Evolutionary conservation across 2,329 filamentous ascomycete genomes (phyloP), one percentile per base, ranked within the genome.

Genomic region (Trichoderma atroviride): DNA sequence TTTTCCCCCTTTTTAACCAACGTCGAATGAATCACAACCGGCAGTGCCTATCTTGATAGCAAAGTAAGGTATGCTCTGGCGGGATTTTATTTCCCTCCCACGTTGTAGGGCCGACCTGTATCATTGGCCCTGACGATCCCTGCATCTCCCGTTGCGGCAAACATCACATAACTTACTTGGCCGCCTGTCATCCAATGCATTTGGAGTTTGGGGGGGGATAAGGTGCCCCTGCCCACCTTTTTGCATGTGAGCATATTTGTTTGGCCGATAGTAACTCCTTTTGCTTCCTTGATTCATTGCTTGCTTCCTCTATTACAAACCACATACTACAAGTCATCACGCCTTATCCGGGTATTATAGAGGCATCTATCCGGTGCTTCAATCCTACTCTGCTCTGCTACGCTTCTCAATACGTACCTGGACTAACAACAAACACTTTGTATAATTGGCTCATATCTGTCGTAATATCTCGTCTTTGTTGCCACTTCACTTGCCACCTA

Each of bases 71-170:
- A 55, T 37, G 53, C 33, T 47, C 37, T 43, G 52, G 2, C 62
- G 50, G 52, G 31, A 57, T 58, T 58, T 33, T 22, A 14, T 35
- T 7, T 24, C 19, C 33, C 40, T 37, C 69, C 63, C 69, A 70
- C 69, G 69, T 70, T 70, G 29, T 35, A 14, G 10, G 52, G 52
- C 58, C 69, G 33, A 59, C 69, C 35, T 57, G 40, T 57, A 52
- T 53, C 64, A 70, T 70, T 70, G 69, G 69, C 64, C 69, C 63
- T 70, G 52, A 29, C 64, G 63, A 68, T 68, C 69, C 63, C 69
- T 59, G 57, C 31, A 47, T 59, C 60, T 33, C 40, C 61, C 61
- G 35, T 67, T 52, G 64, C 24, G 64, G 64, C 55, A 59, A 67
- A 35, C 35, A 57, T 43, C 6, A 52, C 35, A 57, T 9, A 3